phyloP scores from a whole-genome alignment of 306 rosid species.

The Gastrolobium villosum region DNA sequence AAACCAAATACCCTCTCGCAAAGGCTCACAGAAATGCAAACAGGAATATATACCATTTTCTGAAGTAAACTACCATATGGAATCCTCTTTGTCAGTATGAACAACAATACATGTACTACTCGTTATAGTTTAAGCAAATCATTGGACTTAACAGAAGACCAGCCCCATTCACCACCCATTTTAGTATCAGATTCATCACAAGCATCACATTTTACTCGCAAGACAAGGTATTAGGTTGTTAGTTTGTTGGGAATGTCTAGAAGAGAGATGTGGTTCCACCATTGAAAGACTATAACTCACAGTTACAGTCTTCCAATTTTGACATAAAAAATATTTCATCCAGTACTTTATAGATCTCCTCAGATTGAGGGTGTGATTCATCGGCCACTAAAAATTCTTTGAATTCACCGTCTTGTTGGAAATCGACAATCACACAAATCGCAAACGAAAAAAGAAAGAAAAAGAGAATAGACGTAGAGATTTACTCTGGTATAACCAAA shows the following conservation, averaged over 20 bases:
- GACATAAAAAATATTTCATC: slow-evolving; percentile 54
- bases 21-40: neutral
- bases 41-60: slow-evolving; percentile 9
- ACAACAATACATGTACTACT: neutral
- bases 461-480: too few species aligned
- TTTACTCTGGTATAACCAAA: too few species aligned
- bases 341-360: slow-evolving; percentile 63
- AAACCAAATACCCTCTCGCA: neutral
- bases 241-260: slow-evolving; percentile 7
- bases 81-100: neutral
- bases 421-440: too few species aligned
- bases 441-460: too few species aligned
- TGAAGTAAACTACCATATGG: neutral
- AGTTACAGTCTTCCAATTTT: slow-evolving; percentile 50
- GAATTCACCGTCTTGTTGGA: slow-evolving; percentile 63
- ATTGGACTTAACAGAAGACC: neutral
- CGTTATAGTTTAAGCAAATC: neutral
- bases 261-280: slow-evolving; percentile 3
- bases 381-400: slow-evolving; percentile 80
- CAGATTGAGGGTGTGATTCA: slow-evolving; percentile 70
- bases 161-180: slow-evolving; percentile 1
- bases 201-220: neutral
- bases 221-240: neutral
- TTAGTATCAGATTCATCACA: neutral
- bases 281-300: slow-evolving; percentile 31